Percentiles rank a stretch among this genome's conserved stretches.
phyloP scores from a whole-genome alignment of 1,284 basidiomycete genomes.

The Cystobasidium pallidum region DNA sequence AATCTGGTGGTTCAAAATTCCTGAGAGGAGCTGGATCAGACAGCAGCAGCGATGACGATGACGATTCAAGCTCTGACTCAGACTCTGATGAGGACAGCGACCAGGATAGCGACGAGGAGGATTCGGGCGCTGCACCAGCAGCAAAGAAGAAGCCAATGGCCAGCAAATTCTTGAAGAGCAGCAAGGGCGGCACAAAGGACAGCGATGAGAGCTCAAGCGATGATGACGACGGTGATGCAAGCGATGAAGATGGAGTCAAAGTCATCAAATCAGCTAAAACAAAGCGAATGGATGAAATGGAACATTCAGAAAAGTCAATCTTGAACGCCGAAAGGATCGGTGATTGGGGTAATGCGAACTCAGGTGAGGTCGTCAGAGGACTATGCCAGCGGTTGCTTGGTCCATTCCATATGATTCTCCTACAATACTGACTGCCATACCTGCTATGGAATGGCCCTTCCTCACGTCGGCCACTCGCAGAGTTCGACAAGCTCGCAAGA shows the following conservation, averaged over 20 bases:
- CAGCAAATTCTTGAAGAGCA: conserved; percentile 58
- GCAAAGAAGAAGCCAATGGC: conserved; percentile 59
- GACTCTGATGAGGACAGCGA: conserved; percentile 60
- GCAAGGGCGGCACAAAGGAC: conserved; percentile 57
- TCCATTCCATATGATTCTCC: too few relatives aligned
- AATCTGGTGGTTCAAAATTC: conserved; percentile 35
- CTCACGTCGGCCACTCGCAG: conserved; percentile 63
- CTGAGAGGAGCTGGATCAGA: conserved; percentile 27
- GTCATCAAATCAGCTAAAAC: conserved; percentile 83
- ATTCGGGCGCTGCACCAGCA: conserved; percentile 58
- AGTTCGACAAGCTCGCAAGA: conserved; percentile 92
- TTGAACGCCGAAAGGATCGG: conserved; percentile 95
- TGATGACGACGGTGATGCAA: conserved; percentile 62
- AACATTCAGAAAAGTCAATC: conserved; percentile 82
- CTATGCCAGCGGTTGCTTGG: too few relatives aligned
- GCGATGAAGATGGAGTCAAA: conserved; percentile 71
- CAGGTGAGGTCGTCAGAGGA: conserved; percentile 64
- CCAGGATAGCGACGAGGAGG: conserved; percentile 57
- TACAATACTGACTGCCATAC: neutral
- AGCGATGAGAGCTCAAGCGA: conserved; percentile 57
- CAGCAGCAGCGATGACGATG: conserved; percentile 54
- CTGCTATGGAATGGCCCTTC: neutral
- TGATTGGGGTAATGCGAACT: conserved; percentile 92
- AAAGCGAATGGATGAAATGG: conserved; percentile 85
- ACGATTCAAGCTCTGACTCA: conserved; percentile 56